Percentiles rank a stretch among this genome's conserved stretches.
phyloP scores from a whole-genome alignment of 2,329 filamentous ascomycete species.

The Pestalotiopsis sp. region DNA sequence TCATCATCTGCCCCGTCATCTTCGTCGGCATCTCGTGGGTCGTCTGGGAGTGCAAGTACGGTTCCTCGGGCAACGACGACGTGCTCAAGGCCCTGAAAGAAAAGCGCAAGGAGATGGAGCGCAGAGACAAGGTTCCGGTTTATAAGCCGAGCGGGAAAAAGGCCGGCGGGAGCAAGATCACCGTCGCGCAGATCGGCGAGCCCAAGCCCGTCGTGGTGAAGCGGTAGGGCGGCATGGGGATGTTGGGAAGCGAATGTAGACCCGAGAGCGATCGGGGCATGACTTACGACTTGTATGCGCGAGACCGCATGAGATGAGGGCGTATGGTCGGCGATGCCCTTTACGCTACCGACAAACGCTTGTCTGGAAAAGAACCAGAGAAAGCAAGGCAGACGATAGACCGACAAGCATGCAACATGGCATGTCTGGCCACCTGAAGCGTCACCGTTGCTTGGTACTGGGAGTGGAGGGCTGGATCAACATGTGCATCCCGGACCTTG shows the following conservation, averaged over 20 bases:
- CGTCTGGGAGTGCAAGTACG: neutral
- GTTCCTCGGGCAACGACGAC: neutral
- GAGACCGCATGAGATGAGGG: neutral
- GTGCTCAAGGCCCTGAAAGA: neutral
- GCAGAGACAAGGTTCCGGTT: neutral
- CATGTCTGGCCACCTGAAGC: neutral
- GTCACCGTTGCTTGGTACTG: neutral
- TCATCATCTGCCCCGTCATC: conserved; percentile 1
- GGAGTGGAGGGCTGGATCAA: neutral
- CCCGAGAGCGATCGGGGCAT: neutral
- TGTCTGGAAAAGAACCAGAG: too few species aligned
- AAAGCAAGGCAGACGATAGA: too few species aligned
- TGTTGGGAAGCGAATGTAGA: too few species aligned
- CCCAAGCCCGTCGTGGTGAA: neutral
- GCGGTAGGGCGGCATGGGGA: neutral
- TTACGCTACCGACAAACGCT: too few species aligned
- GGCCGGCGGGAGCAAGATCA: neutral
- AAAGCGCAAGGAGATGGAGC: neutral
- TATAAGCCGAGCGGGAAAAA: neutral
- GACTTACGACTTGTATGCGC: neutral
- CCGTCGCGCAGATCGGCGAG: neutral
- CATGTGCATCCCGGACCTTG: neutral
- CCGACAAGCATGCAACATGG: neutral
- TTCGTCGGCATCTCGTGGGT: neutral
- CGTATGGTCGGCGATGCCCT: neutral